Evolutionary conservation across 352 stramenopile species (phyloP), one percentile per base, ranked within the genome.

Genomic region (Paralagenidium karlingii): DNA sequence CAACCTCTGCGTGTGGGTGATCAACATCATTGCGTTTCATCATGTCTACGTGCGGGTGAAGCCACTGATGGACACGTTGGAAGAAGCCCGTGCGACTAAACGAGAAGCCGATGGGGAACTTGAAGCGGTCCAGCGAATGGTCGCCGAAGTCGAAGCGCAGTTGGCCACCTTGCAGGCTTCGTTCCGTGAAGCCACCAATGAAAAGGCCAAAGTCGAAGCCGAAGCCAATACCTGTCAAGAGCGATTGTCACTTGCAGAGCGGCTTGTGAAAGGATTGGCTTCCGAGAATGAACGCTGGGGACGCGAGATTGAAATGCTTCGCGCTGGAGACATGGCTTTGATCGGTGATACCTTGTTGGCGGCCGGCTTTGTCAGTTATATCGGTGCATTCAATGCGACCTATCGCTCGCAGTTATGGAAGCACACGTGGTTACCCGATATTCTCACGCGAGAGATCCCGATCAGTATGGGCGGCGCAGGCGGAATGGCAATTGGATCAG

Each of bases 21-120:
- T 96, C 45, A 96, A 96, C 49, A 96, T 95, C 44, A 82, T 96
- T 13, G 67, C 68, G 8, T 96, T 91, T 45, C 84, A 96, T 42
- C 67, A 92, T 48, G 85, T 96, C 15, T 96, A 94, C 39, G 82
- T 93, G 11, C 85, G 87, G n/a, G 84, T 96, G 1, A 96, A 96
- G 47, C 87, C 87, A 9, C 60, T 96, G n/a, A 96, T 96, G 83
- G 84, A 95, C 43, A 81, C 69, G 3, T 58, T 96, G 1, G 82
- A 94, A 31, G 68, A 88, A 19, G 86, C 86, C 6, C 63, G 68
- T 2, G 47, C 53, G 5, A 63, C 55, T 0, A 96, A 96, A 33
- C 47, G 51, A 0, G 74, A 83, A 2, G 87, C 87, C 0, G 81
- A 96, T 30, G 59, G 43, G 0, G 83, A 94, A 22, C 55, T 96